Conservation (phyloP, 306 rosid genomes). For the Lagenaria siceraria region DNA sequence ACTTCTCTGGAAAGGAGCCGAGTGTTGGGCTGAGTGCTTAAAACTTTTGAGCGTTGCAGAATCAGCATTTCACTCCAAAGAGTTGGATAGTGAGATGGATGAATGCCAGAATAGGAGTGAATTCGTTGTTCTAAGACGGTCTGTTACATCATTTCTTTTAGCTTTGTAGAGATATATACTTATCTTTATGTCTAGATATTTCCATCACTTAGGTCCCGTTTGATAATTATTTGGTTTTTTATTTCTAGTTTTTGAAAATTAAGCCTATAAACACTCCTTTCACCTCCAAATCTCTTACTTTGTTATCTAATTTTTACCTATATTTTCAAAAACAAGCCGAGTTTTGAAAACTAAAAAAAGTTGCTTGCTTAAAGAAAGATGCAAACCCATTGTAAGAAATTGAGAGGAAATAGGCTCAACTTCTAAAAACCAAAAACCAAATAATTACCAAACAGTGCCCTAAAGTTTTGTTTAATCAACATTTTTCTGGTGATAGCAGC, state of each 20-base stretch:
- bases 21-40: slow-evolving; percentile 75
- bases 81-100: slow-evolving; percentile 15
- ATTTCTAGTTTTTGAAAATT: too few relatives aligned
- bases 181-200: not conserved
- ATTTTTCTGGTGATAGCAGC: not conserved
- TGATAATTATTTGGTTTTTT: too few relatives aligned
- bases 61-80: slow-evolving; percentile 27
- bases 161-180: not conserved
- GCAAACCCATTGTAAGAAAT: too few relatives aligned
- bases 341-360: too few relatives aligned
- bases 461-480: not conserved
- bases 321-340: too few relatives aligned
- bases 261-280: too few relatives aligned
- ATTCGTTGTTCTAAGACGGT: slow-evolving; percentile 51
- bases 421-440: too few relatives aligned
- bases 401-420: too few relatives aligned
- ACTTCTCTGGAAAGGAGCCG: slow-evolving; percentile 72
- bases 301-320: too few relatives aligned
- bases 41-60: slow-evolving; percentile 65
- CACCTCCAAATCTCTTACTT: too few relatives aligned
- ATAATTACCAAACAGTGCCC: too few relatives aligned
- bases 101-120: slow-evolving; percentile 17
- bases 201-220: not conserved
- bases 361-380: too few relatives aligned
- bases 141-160: not conserved